Percentiles rank a stretch among this genome's conserved stretches.
Conservation (phyloP, 352 stramenopile genomes). For the Vaucheria bursata region DNA sequence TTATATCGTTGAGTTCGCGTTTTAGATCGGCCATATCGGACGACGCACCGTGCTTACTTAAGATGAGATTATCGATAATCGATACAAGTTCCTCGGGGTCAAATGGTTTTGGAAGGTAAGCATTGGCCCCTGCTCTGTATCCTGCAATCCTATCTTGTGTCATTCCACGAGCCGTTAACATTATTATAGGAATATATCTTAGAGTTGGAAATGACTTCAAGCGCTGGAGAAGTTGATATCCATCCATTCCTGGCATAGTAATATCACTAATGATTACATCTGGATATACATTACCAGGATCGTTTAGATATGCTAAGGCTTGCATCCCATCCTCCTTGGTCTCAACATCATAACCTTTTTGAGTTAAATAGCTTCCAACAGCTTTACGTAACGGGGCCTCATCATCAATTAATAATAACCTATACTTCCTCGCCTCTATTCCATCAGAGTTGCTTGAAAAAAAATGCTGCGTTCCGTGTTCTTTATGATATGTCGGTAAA, state of each 20-base stretch:
- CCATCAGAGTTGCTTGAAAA: neutral
- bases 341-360: neutral
- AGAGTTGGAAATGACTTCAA: conserved; percentile 47
- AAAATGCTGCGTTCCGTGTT: too few relatives aligned
- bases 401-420: conserved; percentile 2
- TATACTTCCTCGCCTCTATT: neutral
- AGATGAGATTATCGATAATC: conserved; percentile 54
- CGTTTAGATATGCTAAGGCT: neutral
- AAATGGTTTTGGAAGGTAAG: conserved; percentile 62
- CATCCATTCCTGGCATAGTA: conserved; percentile 55
- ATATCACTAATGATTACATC: conserved; percentile 59
- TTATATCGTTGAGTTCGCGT: conserved; percentile 24
- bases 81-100: conserved; percentile 59
- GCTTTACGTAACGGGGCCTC: conserved; percentile 1
- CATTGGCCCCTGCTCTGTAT: conserved; percentile 58
- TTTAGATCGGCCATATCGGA: neutral
- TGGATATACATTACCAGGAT: conserved; percentile 1
- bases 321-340: conserved; percentile 1
- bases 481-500: too few relatives aligned
- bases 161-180: conserved; percentile 57
- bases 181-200: conserved; percentile 53
- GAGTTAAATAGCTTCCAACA: neutral
- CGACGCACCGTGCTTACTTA: neutral
- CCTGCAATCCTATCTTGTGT: conserved; percentile 56
- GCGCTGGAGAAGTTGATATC: conserved; percentile 54